Base-by-base conservation (phyloP, 2,329 filamentous ascomycete genomes). In the Fusarium austroafricanum region DNA sequence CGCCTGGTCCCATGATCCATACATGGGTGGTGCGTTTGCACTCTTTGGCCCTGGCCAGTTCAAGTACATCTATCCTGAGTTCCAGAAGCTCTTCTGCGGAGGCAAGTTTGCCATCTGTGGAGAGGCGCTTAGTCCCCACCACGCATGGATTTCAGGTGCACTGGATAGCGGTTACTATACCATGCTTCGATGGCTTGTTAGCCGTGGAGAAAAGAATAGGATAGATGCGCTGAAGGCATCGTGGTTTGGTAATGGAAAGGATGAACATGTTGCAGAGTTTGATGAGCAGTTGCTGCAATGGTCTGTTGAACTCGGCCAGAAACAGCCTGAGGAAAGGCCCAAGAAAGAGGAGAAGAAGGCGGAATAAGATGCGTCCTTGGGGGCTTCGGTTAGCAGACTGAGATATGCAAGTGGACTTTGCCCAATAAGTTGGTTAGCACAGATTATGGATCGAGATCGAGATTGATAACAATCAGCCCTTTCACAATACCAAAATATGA, bases 11-110 rank as follows among this genome's bases (percentile, higher is more conserved):
- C 73, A 76, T 12, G 79, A 81, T 35, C 72, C 73, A 0, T 70
- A 71, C 10, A 75, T 72, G 2, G 68, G 72, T 0, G 81, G 81
- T 0, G 80, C 80, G 0, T 83, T 81, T 56, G 80, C 80, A 0
- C 71, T 77, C 9, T 83, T 81, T 31, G 76, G 78, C 0, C 79
- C 80, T 0, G 77, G 79, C 0, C 80, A 82, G 54, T 83, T 80
- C 70, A 70, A 68, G 3, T 72, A 77, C 20, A 35, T 80, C 26
- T 80, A 77, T 42, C 77, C 77, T 0, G 50, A 70, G 3, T 71
- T 82, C 17, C 61, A 67, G 20, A 62, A 63, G 8, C 69, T 73
- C 0, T 59, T 71, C 14, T 75, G 74, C 1, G 61, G 74, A 2
- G 68, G 75, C 1, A 73, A 74, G 7, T 70, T 81, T 2, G 64